These are phyloP conservation scores for Thalassiosira profunda DNA, from an alignment of 108 stramenopile genomes.

Conservation along the genomic window DNA sequence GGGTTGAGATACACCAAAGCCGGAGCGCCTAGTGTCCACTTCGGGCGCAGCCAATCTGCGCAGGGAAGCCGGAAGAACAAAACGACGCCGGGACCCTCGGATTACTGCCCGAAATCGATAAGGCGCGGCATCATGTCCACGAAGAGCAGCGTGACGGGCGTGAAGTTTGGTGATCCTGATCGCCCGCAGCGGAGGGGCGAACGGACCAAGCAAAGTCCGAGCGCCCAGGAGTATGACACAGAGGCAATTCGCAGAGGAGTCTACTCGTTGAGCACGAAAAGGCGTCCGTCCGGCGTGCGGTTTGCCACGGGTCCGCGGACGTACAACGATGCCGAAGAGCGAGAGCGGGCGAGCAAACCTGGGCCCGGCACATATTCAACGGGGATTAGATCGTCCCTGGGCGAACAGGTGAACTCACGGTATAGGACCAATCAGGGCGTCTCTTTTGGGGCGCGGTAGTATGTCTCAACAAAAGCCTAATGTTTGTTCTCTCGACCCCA, in stretches of 20 bases:
- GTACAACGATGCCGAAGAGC: conserved; percentile 54
- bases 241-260: conserved; percentile 28
- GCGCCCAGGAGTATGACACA: conserved; percentile 53
- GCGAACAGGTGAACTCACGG: conserved; percentile 41
- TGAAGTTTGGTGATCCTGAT: conserved; percentile 49
- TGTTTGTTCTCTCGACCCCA: no score
- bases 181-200: background rate
- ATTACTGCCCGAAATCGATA: conserved; percentile 46
- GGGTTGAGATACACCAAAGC: conserved; percentile 32
- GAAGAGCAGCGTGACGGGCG: conserved; percentile 22
- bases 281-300: conserved; percentile 38
- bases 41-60: no score
- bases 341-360: conserved; percentile 40
- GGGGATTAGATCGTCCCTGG: conserved; percentile 33
- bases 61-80: no score
- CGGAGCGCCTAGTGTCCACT: conserved; percentile 26
- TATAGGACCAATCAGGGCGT: conserved; percentile 41
- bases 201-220: conserved; percentile 14
- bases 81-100: conserved; percentile 26
- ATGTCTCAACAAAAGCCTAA: background rate
- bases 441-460: conserved; percentile 52
- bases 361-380: conserved; percentile 42
- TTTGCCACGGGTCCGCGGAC: conserved; percentile 59
- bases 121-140: conserved; percentile 31
- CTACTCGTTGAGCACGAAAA: conserved; percentile 34